These are phyloP conservation scores for Candida sanyiensis DNA, from an alignment of 805 yeast species.

Conservation along the genomic window DNA sequence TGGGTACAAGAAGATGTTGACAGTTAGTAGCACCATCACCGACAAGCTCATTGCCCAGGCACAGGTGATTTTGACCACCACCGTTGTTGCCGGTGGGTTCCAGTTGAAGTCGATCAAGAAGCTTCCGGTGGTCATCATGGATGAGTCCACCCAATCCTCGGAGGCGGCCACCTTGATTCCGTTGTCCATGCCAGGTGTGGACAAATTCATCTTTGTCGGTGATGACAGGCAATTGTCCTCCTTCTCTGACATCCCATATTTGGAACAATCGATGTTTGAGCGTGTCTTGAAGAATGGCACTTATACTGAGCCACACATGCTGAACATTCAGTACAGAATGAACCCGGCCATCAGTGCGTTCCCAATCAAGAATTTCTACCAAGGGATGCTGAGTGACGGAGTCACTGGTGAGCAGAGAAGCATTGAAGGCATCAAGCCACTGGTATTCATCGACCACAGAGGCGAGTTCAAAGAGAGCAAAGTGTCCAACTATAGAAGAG, in stretches of 20 bases:
- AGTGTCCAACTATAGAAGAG: slow-evolving; percentile 39
- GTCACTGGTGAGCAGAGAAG: slow-evolving; percentile 46
- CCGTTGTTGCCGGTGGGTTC: slow-evolving; percentile 67
- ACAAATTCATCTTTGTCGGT: slow-evolving; percentile 65
- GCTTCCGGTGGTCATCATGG: slow-evolving; percentile 69
- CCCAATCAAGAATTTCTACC: slow-evolving; percentile 48
- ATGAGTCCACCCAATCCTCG: slow-evolving; percentile 72
- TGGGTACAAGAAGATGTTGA: slow-evolving; percentile 45
- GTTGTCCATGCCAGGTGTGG: slow-evolving; percentile 59
- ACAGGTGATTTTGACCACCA: slow-evolving; percentile 65
- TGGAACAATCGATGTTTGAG: slow-evolving; percentile 65
- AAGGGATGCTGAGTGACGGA: slow-evolving; percentile 50
- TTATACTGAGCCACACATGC: slow-evolving; percentile 56
- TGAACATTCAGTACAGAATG: slow-evolving; percentile 66
- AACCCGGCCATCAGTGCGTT: slow-evolving; percentile 58
- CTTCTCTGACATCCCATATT: slow-evolving; percentile 60
- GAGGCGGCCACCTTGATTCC: slow-evolving; percentile 71
- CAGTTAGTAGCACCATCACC: slow-evolving; percentile 39
- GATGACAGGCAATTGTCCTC: slow-evolving; percentile 73
- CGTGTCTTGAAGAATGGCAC: slow-evolving; percentile 58
- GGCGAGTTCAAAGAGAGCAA: slow-evolving; percentile 42
- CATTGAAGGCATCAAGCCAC: slow-evolving; percentile 46
- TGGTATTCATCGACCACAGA: slow-evolving; percentile 56
- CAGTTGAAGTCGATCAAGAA: slow-evolving; percentile 55
- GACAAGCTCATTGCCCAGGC: slow-evolving; percentile 55